Evolutionary conservation across 345 rosid genomes (phyloP).

Genomic region (Triadica sebifera): DNA sequence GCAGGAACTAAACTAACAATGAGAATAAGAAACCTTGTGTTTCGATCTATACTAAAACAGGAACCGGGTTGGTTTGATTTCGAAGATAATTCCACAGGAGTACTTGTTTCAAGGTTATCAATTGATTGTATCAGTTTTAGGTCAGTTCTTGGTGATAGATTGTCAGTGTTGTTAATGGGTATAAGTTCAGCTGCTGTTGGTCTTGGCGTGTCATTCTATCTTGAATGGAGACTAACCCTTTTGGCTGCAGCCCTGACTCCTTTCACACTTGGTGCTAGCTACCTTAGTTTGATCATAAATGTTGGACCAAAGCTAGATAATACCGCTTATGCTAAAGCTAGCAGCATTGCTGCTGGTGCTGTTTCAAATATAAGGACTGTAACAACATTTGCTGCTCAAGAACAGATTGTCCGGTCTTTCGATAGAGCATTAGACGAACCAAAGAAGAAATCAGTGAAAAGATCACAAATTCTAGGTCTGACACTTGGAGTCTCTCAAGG

Average conservation of each 20-base stretch:
- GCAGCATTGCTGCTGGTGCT: constrained; percentile 68
- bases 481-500: constrained; percentile 60
- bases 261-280: constrained; percentile 67
- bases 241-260: constrained; percentile 57
- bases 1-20: constrained; percentile 63
- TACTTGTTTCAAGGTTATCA: constrained; percentile 58
- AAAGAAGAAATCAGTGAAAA: constrained; percentile 41
- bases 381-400: constrained; percentile 63
- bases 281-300: constrained; percentile 59
- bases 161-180: constrained; percentile 65
- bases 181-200: constrained; percentile 64
- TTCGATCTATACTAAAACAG: constrained; percentile 56
- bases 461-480: constrained; percentile 53
- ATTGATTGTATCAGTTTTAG: constrained; percentile 51
- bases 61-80: constrained; percentile 74
- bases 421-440: constrained; percentile 56
- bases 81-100: constrained; percentile 52
- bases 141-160: constrained; percentile 57
- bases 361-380: constrained; percentile 62
- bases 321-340: constrained; percentile 51
- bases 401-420: constrained; percentile 49
- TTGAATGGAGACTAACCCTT: constrained; percentile 48
- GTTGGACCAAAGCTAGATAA: constrained; percentile 61
- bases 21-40: constrained; percentile 48
- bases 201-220: constrained; percentile 43